These are phyloP conservation scores for Trichophyton equinum DNA, from an alignment of 2,329 filamentous ascomycete species.

Conservation along the genomic window DNA sequence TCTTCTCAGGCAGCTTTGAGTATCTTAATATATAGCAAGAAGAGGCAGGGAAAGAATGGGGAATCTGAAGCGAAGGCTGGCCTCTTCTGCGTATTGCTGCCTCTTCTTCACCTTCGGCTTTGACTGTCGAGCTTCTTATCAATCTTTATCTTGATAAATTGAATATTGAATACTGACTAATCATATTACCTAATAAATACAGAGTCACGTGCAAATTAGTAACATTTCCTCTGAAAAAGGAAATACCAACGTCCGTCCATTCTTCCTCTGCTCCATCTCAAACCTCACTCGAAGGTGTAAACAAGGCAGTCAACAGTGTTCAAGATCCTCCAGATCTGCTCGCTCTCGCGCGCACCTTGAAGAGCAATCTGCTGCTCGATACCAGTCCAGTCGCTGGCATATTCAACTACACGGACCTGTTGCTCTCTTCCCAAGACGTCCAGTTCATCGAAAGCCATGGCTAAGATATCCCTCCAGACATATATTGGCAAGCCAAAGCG, in stretches of 20 bases:
- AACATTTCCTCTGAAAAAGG: background rate
- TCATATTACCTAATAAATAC: background rate
- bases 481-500: constrained; percentile 21
- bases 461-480: constrained; percentile 23
- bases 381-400: constrained; percentile 23
- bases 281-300: constrained; percentile 13
- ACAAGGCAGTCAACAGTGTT: constrained; percentile 23
- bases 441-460: constrained; percentile 17
- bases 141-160: background rate
- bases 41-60: background rate
- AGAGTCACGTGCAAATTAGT: background rate
- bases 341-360: constrained; percentile 19
- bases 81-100: background rate
- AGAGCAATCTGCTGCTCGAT: constrained; percentile 21
- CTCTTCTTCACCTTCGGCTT: background rate
- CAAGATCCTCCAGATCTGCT: constrained; percentile 27
- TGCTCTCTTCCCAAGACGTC: constrained; percentile 20
- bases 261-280: background rate
- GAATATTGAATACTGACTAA: background rate
- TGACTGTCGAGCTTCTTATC: background rate
- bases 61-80: background rate
- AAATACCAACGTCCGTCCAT: background rate
- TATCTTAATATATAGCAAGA: no score
- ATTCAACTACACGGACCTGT: constrained; percentile 20
- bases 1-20: no score